Base-by-base conservation (phyloP, 169 alveolate genomes). In the Cryptosporidium tyzzeri region DNA sequence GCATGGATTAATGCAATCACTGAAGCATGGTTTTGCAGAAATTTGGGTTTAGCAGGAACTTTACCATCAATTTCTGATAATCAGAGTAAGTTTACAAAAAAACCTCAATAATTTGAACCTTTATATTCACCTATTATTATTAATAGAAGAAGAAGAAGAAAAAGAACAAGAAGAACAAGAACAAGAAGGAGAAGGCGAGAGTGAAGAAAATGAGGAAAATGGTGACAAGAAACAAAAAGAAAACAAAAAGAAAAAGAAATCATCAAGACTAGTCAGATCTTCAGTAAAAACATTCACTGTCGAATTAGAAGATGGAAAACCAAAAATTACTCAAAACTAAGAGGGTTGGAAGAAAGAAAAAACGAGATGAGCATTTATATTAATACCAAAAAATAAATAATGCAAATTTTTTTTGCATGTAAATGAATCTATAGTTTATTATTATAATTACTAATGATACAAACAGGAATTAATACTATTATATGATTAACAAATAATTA, bases 11-110 rank as follows among this genome's bases (percentile, higher is more conserved):
- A 93, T 61, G 94, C 93, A 35, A 71, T 91, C 44, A 91, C 94
- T 3, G 95, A 93, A 71, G 94, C 95, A 33, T 93, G 95, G 95
- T 93, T 92, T 68, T 93, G 95, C 84, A 70, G 92, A 85, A 91
- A 91, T 44, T 48, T 86, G 51, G 94, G 95, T 29, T 69, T 94
- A 84, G 92, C 91, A 84, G 92, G 95, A 92, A 71, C 89, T n/a
- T 80, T 80, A 35, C 80, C 89, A 4, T 61, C 74, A 18, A 33
- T 26, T 7, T 37, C 69, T 7, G 44, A 26, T 21, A n/a, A 39
- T 50, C 21, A 80, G 33, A 29, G 86, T 53, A 73, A 73, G 61
- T 55, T 26, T 16, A 65, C 31, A 0, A 8, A 33, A n/a, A 10
- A 65, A n/a, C 2, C 26, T 14, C 18, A 33, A 23, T n/a, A 62